phyloP scores from a whole-genome alignment of 805 yeast genomes.

The Pichia cabralensis region DNA sequence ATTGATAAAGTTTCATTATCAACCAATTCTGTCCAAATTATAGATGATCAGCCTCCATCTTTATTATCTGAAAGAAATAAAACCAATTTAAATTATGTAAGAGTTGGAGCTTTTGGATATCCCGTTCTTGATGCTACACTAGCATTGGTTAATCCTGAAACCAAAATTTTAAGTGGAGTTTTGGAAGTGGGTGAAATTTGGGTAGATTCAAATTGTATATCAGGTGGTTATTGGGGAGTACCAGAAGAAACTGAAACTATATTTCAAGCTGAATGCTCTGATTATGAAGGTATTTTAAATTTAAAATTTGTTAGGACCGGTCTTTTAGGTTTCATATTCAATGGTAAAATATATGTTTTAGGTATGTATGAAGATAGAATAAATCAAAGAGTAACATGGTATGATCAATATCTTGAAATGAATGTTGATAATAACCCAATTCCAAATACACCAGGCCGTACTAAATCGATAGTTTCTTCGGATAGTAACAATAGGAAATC shows the following conservation, averaged over 20 bases:
- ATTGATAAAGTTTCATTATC: constrained; percentile 67
- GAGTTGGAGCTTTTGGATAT: constrained; percentile 88
- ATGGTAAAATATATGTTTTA: constrained; percentile 79
- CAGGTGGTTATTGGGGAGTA: constrained; percentile 81
- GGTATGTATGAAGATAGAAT: constrained; percentile 90
- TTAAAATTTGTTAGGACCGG: constrained; percentile 86
- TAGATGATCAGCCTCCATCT: constrained; percentile 44
- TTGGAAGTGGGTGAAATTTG: constrained; percentile 92
- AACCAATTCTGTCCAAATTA: constrained; percentile 59
- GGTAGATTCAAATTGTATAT: constrained; percentile 89
- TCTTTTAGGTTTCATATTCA: constrained; percentile 73
- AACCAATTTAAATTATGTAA: constrained; percentile 31
- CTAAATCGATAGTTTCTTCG: background rate
- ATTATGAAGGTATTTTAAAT: constrained; percentile 58
- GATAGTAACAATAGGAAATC: background rate
- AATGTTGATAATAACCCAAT: constrained; percentile 5
- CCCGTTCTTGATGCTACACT: constrained; percentile 91
- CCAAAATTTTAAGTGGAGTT: constrained; percentile 58
- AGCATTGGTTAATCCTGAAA: constrained; percentile 93
- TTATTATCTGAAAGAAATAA: constrained; percentile 12
- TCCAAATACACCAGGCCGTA: background rate
- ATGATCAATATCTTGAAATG: constrained; percentile 35
- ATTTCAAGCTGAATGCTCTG: constrained; percentile 74
- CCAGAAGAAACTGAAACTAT: constrained; percentile 60
- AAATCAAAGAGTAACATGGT: constrained; percentile 63